Percentiles rank a stretch among this genome's conserved stretches.
Conservation (phyloP, 352 stramenopile genomes). For the Phytophthora tentaculata region DNA sequence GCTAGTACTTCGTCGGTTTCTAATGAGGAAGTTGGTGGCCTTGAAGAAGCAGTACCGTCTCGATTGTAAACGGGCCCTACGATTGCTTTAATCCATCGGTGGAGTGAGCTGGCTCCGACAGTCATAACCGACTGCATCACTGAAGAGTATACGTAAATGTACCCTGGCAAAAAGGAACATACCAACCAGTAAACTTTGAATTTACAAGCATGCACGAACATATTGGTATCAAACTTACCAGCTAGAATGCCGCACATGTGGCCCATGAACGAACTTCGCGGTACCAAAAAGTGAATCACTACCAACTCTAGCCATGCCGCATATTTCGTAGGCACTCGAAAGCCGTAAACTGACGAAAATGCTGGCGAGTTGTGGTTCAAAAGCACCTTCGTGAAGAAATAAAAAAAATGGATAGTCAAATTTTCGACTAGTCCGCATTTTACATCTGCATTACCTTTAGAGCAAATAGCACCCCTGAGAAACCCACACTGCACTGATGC, state of each 20-base stretch:
- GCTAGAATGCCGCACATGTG: slow-evolving; percentile 90
- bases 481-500: slow-evolving; percentile 78
- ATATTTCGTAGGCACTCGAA: slow-evolving; percentile 88
- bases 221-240: slow-evolving; percentile 36
- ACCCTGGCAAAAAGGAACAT: slow-evolving; percentile 23
- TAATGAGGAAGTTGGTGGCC: slow-evolving; percentile 3
- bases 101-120: slow-evolving; percentile 7
- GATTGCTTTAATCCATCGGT: slow-evolving; percentile 16
- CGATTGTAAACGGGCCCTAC: not conserved
- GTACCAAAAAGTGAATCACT: slow-evolving; percentile 87
- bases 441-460: slow-evolving; percentile 61
- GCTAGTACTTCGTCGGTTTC: slow-evolving; percentile 38
- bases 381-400: slow-evolving; percentile 58
- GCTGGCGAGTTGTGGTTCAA: slow-evolving; percentile 80
- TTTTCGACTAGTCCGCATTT: not conserved
- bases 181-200: too few species aligned
- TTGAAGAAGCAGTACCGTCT: slow-evolving; percentile 3
- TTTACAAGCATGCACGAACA: too few species aligned
- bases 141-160: slow-evolving; percentile 35
- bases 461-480: slow-evolving; percentile 82
- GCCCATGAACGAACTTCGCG: slow-evolving; percentile 81
- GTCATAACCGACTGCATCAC: slow-evolving; percentile 27
- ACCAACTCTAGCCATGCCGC: slow-evolving; percentile 90
- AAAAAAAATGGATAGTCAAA: not conserved
- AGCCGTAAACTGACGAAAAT: slow-evolving; percentile 66